phyloP scores from a whole-genome alignment of 306 rosid species.

The Ormosia emarginata region DNA sequence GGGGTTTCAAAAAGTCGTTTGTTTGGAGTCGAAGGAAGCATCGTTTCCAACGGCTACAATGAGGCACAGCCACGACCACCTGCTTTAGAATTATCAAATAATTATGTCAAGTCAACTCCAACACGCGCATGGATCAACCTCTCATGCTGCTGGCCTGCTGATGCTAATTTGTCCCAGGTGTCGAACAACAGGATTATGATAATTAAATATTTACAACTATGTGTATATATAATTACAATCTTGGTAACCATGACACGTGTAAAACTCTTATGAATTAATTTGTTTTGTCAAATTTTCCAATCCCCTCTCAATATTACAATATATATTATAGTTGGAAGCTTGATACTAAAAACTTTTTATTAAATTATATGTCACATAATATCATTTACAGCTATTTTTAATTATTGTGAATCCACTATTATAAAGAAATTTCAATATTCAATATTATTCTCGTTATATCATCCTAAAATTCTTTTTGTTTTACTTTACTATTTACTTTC shows the following conservation, averaged over 20 bases:
- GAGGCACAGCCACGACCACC: constrained; percentile 13
- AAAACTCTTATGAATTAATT: neutral
- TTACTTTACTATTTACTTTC: neutral
- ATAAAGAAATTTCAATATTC: neutral
- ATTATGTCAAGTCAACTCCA: constrained; percentile 20
- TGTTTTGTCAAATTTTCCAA: neutral
- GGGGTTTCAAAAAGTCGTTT: constrained; percentile 31
- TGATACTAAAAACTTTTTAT: neutral
- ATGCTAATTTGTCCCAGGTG: neutral
- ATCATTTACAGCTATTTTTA: neutral
- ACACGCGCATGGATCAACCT: constrained; percentile 3
- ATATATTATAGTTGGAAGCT: too few relatives aligned
- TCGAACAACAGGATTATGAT: too few relatives aligned
- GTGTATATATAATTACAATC: neutral
- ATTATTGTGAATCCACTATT: neutral
- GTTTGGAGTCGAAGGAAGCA: neutral
- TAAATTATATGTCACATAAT: neutral
- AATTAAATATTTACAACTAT: too few relatives aligned
- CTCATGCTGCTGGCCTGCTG: neutral
- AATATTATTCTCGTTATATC: neutral
- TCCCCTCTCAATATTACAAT: neutral
- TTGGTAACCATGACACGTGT: neutral
- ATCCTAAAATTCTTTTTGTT: neutral
- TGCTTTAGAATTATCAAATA: neutral
- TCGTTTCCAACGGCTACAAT: constrained; percentile 38